Base-by-base conservation (phyloP, 2,329 filamentous ascomycete species). In the Colletotrichum sp. region DNA sequence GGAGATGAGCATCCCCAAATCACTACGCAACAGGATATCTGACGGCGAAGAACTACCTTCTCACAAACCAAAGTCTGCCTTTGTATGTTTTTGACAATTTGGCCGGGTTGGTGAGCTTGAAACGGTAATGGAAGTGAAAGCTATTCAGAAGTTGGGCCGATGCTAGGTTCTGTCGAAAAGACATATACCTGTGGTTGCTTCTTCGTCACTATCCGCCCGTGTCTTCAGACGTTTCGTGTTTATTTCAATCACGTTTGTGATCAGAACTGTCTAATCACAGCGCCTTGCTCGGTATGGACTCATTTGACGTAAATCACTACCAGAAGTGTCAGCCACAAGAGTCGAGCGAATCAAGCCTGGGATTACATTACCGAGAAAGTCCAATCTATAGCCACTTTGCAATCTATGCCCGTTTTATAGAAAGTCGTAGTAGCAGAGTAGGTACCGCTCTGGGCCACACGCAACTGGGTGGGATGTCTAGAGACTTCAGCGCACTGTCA, bases 311-410 rank as follows among this genome's bases (percentile, higher is more conserved):
- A 44, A 1, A 0, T 1, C 9, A 0, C 39, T 44, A 0, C 39
- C 18, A 44, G 18, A n/a, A n/a, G 18, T 49, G 39, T 4, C 39
- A 10, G 0, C 39, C 0, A 44, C 0, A 44, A 12, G 36, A 9
- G 36, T 9, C 36, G 2, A 2, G 1, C 36, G 36, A 39, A 0
- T 18, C 8, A 39, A 39, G 36, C 8, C 36, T 39, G 36, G 8
- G 15, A 18, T n/a, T 44, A n/a, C 39, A 44, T 44, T 3, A 0
- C 3, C 0, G 39, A 44, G 9, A 44, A 1, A n/a, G 39, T 6
- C 1, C 8, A 44, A n/a, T 1, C 1, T 1, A 3, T 4, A 4
- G 5, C 9, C 0, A n/a, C 39, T 44, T n/a, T 1, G 0, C 4
- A 3, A n/a, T 44, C 3, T 6, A 44, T 44, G 39, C 12, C 5